Evolutionary conservation across 2,329 filamentous ascomycete species (phyloP).

Genomic region (Hypoxylon sp.): DNA sequence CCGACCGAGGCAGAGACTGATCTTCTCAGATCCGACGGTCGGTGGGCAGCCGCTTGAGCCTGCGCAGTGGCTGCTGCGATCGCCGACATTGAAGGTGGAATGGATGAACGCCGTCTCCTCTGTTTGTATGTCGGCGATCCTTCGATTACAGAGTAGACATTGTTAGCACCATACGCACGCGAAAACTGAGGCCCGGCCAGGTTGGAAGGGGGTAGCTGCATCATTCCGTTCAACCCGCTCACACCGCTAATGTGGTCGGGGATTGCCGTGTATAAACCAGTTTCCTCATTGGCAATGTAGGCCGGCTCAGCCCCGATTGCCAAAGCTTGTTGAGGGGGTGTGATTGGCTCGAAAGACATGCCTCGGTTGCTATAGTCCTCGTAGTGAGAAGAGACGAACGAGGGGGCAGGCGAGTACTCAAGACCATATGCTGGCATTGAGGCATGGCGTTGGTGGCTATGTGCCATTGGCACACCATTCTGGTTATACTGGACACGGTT

Average conservation of each 20-base stretch:
- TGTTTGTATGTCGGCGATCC: constrained; percentile 99
- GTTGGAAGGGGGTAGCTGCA: constrained; percentile 90
- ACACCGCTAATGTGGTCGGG: constrained; percentile 84
- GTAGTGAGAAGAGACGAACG: constrained; percentile 98
- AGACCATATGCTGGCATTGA: constrained; percentile 98
- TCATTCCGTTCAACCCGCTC: constrained; percentile 86
- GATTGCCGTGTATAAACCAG: constrained; percentile 93
- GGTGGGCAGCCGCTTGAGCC: constrained; percentile 73
- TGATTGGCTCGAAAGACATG: constrained; percentile 96
- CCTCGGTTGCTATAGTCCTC: constrained; percentile 98
- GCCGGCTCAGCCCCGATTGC: constrained; percentile 88
- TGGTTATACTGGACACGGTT: constrained; percentile 89
- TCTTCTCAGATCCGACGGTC: constrained; percentile 90
- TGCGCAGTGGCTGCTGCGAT: constrained; percentile 76
- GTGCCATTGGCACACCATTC: constrained; percentile 86
- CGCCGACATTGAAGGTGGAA: constrained; percentile 81
- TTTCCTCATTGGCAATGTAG: constrained; percentile 98
- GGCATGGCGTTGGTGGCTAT: constrained; percentile 90
- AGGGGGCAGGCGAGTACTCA: constrained; percentile 97
- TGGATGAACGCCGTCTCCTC: constrained; percentile 91
- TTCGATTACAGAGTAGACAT: constrained; percentile 96
- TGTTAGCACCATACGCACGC: constrained; percentile 78
- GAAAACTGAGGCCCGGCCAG: constrained; percentile 84
- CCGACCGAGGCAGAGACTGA: constrained; percentile 91
- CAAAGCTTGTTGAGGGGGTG: constrained; percentile 90